These are phyloP conservation scores for Spongospora subterranea DNA, from an alignment of 208 protist genomes.

Conservation along the genomic window DNA sequence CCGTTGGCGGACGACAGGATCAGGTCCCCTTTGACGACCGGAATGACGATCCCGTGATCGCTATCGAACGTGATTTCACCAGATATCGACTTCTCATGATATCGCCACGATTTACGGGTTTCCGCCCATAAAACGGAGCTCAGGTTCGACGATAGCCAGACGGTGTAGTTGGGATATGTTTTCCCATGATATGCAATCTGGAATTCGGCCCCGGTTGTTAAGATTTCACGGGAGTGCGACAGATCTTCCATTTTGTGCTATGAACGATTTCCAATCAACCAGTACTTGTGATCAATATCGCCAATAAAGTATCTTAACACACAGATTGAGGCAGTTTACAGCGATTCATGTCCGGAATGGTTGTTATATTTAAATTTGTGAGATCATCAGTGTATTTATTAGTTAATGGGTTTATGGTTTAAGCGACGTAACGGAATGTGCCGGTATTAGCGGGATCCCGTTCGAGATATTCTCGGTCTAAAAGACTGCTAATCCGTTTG, in stretches of 20 bases:
- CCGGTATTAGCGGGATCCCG: not conserved
- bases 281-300: too few relatives aligned
- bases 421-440: constrained; percentile 15
- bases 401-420: not conserved
- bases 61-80: not conserved
- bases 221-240: not conserved
- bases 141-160: not conserved
- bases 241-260: not conserved
- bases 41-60: not conserved
- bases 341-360: not conserved
- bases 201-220: not conserved
- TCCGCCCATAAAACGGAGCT: not conserved
- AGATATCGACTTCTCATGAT: not conserved
- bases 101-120: not conserved
- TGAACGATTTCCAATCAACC: too few relatives aligned
- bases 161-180: not conserved
- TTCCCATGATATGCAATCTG: not conserved
- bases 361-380: not conserved
- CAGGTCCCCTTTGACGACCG: not conserved
- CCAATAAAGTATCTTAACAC: too few relatives aligned
- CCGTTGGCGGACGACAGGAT: not conserved
- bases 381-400: too few relatives aligned
- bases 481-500: constrained; percentile 51
- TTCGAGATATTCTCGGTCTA: constrained; percentile 50
- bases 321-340: not conserved